Evolutionary conservation across 2,329 filamentous ascomycete genomes (phyloP), one percentile per base, ranked within the genome.

Genomic region (Fonsecaea pugnacius): DNA sequence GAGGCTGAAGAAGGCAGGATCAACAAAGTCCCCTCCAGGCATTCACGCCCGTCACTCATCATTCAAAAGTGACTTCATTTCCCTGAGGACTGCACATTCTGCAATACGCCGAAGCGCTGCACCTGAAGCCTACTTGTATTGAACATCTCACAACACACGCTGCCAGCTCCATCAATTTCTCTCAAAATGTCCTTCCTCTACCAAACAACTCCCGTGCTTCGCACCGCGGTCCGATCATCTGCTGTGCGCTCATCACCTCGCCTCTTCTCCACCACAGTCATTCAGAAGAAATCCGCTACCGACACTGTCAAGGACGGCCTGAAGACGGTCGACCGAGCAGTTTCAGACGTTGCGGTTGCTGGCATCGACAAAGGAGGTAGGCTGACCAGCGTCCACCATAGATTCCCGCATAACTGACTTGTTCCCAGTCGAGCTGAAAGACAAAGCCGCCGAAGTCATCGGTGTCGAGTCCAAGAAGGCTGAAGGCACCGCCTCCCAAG

Each of bases 331-430:
- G 85, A 89, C 74, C 78, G 82, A 66, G 79, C 78, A 24, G 79
- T 87, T 38, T 82, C 84, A 0, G 79, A 85, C 73, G 82, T 77
- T 30, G 82, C 83, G 10, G 83, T 88, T 24, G 84, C 85, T 76
- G 86, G 86, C 52, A 87, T 88, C 66, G 83, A 89, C 76, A 85
- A 81, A 70, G 84, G 84, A 65, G 81, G 86, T 88, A 83, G 64
- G 85, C 81, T 67, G 27, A 30, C 16, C 27, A 60, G 38, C 40
- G 8, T 16, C 6, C 14, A 48, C 21, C 14, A 6, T 12, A 9
- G 2, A 4, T 14, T 16, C 7, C n/a, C 30, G 21, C 43, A 18
- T 58, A 38, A 50, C 67, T 64, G 33, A 64, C 40, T 27, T 32
- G 54, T 43, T 36, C 63, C 69, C 72, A 87, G 85, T 86, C 71